These are phyloP conservation scores for Clavaria fumosa DNA, from an alignment of 768 basidiomycete species.

Conservation along the genomic window DNA sequence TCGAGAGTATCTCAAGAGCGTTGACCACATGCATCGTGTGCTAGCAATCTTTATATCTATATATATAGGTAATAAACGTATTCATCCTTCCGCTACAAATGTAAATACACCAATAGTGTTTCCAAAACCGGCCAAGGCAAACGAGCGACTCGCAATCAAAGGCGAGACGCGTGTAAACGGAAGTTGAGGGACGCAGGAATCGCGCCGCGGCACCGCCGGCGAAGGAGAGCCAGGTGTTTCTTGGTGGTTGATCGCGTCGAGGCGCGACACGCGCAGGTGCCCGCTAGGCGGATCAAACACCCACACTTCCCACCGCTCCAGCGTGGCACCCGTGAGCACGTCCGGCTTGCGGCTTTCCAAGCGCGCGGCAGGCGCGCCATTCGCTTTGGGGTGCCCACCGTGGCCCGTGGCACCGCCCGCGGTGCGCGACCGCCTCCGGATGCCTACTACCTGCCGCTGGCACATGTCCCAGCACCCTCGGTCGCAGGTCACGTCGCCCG, in stretches of 20 bases:
- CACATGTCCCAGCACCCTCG: slow-evolving; percentile 66
- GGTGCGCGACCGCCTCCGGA: slow-evolving; percentile 48
- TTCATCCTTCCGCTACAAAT: slow-evolving; percentile 12
- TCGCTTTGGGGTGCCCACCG: slow-evolving; percentile 9
- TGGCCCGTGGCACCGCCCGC: slow-evolving; percentile 17
- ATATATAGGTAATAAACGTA: neutral
- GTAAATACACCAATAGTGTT: slow-evolving; percentile 56
- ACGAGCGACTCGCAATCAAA: slow-evolving; percentile 31
- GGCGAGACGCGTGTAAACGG: slow-evolving; percentile 73
- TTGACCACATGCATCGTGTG: too few species aligned
- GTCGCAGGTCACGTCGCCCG: slow-evolving; percentile 47
- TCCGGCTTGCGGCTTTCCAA: too few species aligned
- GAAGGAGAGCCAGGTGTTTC: slow-evolving; percentile 13
- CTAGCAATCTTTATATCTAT: too few species aligned
- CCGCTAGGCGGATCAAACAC: slow-evolving; percentile 44
- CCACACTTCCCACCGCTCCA: slow-evolving; percentile 82
- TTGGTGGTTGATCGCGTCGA: slow-evolving; percentile 24
- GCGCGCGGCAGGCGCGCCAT: too few species aligned
- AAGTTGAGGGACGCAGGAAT: slow-evolving; percentile 38
- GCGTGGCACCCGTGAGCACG: slow-evolving; percentile 44
- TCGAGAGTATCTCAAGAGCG: too few species aligned
- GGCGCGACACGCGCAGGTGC: slow-evolving; percentile 32
- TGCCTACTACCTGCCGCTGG: slow-evolving; percentile 43
- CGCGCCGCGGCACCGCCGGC: too few species aligned
- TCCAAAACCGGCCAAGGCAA: slow-evolving; percentile 59